Base-by-base conservation (phyloP, 495 filamentous ascomycete species). In the Patellaria atrata region DNA sequence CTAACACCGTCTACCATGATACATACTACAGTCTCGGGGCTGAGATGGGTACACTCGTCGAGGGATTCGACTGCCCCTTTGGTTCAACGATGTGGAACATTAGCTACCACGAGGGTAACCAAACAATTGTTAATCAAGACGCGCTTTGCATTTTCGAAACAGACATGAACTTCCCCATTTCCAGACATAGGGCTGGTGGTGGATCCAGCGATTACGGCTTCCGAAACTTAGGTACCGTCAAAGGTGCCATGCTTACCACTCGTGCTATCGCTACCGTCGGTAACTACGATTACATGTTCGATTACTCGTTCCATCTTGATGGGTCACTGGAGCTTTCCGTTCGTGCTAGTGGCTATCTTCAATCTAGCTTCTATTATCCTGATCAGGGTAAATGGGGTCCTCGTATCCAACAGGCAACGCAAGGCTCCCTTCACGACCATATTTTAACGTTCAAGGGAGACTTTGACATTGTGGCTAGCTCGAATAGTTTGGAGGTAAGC, bases 271-370 rank as follows among this genome's bases (percentile, higher is more conserved):
- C 43, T 6, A 48, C 45, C 12, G 28, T 47, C 26, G 44, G 44
- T 6, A 47, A 47, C 21, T 43, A 47, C 33, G 43, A 47, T 29
- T 47, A 44, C 36, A 47, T 37, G 30, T 44, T 47, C 17, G 36
- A 39, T 16, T 47, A 47, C 26, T 22, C 20, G 7, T 47, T 44
- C 30, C 35, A 47, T 36, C 26, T 47, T 9, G 44, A 47, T 28
- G 44, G 41, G 22, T 38, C 40, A 1, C 18, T 47, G 4, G 41
- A 44, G 18, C 26, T 40, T 13, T 19, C 18, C n/a, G 34, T 47
- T 16, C 44, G 44, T 5, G 44, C 44, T 6, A 36, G 27, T 18
- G 44, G 44, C 10, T 47, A 47, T 27, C 30, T 43, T 7, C 43
- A 43, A 20, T 37, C 33, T 10, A 39, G 25, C 26, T 43, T 31